Conservation (phyloP, 2,329 filamentous ascomycete genomes). For the Alternaria brassicae region DNA sequence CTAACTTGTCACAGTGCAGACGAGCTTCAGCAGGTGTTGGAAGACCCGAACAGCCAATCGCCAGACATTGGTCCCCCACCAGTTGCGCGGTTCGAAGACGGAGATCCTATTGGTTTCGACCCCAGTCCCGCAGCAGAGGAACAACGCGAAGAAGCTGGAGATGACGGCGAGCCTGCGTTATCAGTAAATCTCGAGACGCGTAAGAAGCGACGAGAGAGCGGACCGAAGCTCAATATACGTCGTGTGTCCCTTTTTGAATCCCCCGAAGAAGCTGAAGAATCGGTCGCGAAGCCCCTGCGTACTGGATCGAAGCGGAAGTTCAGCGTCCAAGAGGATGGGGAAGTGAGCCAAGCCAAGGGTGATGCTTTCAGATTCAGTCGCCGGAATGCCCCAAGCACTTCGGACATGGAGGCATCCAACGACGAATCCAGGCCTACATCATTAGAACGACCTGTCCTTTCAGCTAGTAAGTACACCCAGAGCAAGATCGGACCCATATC, state of each 20-base stretch:
- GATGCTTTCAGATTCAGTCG: constrained; percentile 59
- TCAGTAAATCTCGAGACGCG: constrained; percentile 61
- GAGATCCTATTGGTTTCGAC: constrained; percentile 57
- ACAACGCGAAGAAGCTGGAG: constrained; percentile 38
- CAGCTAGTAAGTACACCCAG: constrained; percentile 50
- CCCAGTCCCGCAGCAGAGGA: constrained; percentile 34
- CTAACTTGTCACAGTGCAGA: constrained; percentile 58
- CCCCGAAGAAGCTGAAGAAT: constrained; percentile 43
- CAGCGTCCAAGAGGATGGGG: constrained; percentile 60
- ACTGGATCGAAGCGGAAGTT: constrained; percentile 66
- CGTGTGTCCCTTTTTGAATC: constrained; percentile 55
- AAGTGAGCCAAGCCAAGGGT: constrained; percentile 36
- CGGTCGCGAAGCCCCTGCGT: constrained; percentile 43
- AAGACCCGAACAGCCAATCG: constrained; percentile 65
- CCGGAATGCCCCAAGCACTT: constrained; percentile 31
- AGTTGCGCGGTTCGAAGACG: constrained; percentile 60
- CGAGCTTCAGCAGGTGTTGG: constrained; percentile 63
- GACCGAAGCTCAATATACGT: constrained; percentile 52
- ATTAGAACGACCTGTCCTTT: constrained; percentile 48
- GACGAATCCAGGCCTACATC: constrained; percentile 29
- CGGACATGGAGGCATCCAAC: constrained; percentile 24
- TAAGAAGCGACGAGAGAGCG: constrained; percentile 60
- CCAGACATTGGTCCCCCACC: constrained; percentile 71
- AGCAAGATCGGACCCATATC: constrained; percentile 18
- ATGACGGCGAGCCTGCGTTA: constrained; percentile 49